Base-by-base conservation (phyloP, 1,284 basidiomycete genomes). In the Pseudozyma flocculosa region DNA sequence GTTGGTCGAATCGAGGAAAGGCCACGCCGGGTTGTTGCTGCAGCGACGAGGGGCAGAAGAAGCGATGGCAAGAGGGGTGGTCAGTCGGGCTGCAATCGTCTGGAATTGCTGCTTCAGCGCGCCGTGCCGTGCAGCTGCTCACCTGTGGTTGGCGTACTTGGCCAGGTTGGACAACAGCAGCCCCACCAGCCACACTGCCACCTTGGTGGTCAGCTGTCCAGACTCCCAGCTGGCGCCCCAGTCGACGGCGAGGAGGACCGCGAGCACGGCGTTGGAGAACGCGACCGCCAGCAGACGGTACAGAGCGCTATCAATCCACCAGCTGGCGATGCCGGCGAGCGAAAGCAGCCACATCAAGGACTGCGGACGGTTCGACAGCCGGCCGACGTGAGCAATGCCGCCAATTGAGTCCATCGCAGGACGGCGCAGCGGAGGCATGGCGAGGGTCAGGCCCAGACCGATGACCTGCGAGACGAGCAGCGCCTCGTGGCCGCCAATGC, bases 1-100 rank as follows among this genome's bases (percentile, higher is more conserved):
- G n/a, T 75, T 76, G 17, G 55, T 62, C 18, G 54, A 51, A 29
- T 72, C 50, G 55, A 76, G 56, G 24, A 67, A 70, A 2, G 70
- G 68, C 73, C 73, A 75, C 8, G 68, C 57, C 3, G 75, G 75
- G 22, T 69, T 70, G 50, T 76, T 76, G 59, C 70, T 71, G 41
- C 11, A n/a, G n/a, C n/a, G 26, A 7, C 26, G 26, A 7, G 11
- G 26, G 26, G 26, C 26, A 29, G 11, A 22, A 2, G 36, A 24
- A 21, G 24, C 37, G 40, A 18, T 18, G 40, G 26, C 17, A 32
- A 8, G 19, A 43, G 11, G 19, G 9, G 10, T 41, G n/a, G 23
- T 41, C 19, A n/a, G 10, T 10, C 19, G 24, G 40, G n/a, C 9
- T n/a, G n/a, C n/a, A n/a, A n/a, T n/a, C n/a, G n/a, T n/a, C n/a